A percentile compares a stretch with the other conserved stretches of the same genome.
Evolutionary conservation across 2,329 filamentous ascomycete genomes (phyloP).

Genomic region (Pseudogymnoascus sp.): DNA sequence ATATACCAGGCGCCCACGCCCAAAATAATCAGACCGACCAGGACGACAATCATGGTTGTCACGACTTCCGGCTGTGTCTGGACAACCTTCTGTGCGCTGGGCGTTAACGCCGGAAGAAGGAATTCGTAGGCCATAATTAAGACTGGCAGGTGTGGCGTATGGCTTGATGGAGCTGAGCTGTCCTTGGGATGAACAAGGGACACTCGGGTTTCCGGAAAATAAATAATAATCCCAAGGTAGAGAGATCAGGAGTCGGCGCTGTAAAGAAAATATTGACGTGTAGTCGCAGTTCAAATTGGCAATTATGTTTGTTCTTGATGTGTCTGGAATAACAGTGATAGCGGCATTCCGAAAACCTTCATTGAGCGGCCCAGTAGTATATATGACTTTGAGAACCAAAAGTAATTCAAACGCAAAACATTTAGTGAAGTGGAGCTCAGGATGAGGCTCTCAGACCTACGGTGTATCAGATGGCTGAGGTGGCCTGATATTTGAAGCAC

Average conservation of each 20-base stretch:
- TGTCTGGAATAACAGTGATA: neutral
- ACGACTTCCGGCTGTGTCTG: neutral
- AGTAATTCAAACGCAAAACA: neutral
- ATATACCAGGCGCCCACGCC: neutral
- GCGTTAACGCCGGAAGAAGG: neutral
- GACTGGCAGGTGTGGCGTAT: neutral
- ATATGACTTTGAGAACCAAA: constrained; percentile 1
- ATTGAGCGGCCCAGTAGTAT: neutral
- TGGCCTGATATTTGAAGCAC: constrained; percentile 7
- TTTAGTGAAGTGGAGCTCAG: neutral
- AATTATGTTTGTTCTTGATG: neutral
- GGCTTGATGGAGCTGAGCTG: neutral
- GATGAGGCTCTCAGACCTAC: constrained; percentile 7
- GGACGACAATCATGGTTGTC: constrained; percentile 1
- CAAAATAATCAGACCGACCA: neutral
- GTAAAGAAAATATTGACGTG: neutral
- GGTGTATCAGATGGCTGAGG: neutral
- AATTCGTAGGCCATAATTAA: neutral
- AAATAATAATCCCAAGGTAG: neutral
- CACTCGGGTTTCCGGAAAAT: neutral
- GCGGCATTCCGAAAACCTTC: neutral
- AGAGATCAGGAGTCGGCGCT: neutral
- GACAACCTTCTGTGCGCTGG: constrained; percentile 1
- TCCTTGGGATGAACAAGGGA: neutral
- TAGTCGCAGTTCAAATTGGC: neutral